Evolutionary conservation across 202 grass and related monocot species (phyloP).

Genomic region (Cymbopogon flexuosus): DNA sequence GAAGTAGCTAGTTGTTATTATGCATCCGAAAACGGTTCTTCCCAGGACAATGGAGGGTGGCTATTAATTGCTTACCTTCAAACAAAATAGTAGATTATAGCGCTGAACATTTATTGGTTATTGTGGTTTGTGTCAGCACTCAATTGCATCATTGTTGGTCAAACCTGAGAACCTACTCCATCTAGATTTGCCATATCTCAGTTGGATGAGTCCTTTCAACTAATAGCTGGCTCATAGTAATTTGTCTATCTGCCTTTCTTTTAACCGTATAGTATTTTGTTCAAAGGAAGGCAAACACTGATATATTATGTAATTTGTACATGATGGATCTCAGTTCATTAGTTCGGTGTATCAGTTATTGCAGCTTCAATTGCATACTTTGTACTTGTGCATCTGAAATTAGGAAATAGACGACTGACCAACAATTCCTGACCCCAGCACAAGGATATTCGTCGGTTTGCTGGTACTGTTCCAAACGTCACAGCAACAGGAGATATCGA

Average conservation of each 20-base stretch:
- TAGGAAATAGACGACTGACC: neutral
- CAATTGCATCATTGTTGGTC: neutral
- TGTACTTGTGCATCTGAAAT: neutral
- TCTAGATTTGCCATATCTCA: neutral
- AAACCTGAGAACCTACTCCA: neutral
- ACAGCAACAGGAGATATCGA: too few species aligned
- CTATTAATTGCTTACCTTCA: neutral
- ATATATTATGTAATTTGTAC: conserved; percentile 18
- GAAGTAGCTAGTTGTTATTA: neutral
- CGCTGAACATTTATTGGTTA: neutral
- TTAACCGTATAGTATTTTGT: neutral
- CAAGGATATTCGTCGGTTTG: too few species aligned
- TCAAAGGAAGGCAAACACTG: neutral
- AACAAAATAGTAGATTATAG: neutral
- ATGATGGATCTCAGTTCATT: neutral
- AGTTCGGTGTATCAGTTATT: conserved; percentile 20
- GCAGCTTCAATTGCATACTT: conserved; percentile 20
- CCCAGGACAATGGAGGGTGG: neutral
- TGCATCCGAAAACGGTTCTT: neutral
- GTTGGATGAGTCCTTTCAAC: neutral
- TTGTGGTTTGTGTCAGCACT: neutral
- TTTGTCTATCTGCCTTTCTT: neutral
- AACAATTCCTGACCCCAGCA: too few species aligned
- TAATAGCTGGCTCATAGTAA: neutral
- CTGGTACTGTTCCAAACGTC: too few species aligned